Conservation (phyloP, 2,329 filamentous ascomycete genomes). For the Elsinoe arachidis region DNA sequence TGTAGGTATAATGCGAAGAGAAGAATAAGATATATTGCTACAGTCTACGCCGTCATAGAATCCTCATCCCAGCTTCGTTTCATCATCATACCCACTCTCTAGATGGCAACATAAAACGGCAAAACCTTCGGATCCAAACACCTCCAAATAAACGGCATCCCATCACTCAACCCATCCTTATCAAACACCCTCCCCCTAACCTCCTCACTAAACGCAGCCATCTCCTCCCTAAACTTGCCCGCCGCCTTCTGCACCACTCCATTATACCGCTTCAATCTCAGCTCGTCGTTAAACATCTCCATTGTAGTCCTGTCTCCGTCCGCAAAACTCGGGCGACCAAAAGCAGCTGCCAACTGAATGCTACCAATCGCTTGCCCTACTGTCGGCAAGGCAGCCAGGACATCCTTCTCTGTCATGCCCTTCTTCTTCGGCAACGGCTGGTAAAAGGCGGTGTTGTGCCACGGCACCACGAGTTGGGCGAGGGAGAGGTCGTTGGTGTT, state of each 20-base stretch:
- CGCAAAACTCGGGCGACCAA: conserved; percentile 35
- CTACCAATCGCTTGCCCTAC: conserved; percentile 21
- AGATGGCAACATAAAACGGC: conserved; percentile 20
- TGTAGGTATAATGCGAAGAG: no score
- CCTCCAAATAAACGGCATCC: conserved; percentile 42
- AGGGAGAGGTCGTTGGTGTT: conserved; percentile 36
- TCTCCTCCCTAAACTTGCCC: conserved; percentile 28
- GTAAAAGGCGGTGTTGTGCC: conserved; percentile 37
- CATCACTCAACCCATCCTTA: conserved; percentile 34
- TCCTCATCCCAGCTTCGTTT: background rate
- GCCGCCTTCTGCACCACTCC: conserved; percentile 28
- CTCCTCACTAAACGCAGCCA: conserved; percentile 32
- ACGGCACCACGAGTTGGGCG: conserved; percentile 32
- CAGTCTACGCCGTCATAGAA: background rate
- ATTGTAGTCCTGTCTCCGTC: conserved; percentile 31
- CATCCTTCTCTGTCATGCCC: conserved; percentile 27
- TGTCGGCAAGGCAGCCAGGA: conserved; percentile 17
- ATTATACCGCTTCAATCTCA: conserved; percentile 30
- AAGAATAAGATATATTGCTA: background rate
- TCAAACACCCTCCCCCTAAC: conserved; percentile 36
- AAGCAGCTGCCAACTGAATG: conserved; percentile 31
- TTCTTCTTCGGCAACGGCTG: conserved; percentile 33
- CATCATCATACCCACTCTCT: background rate
- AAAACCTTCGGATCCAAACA: conserved; percentile 23
- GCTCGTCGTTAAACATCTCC: conserved; percentile 35